Conservation (phyloP, 2,329 filamentous ascomycete genomes). For the Penicillium sp. region DNA sequence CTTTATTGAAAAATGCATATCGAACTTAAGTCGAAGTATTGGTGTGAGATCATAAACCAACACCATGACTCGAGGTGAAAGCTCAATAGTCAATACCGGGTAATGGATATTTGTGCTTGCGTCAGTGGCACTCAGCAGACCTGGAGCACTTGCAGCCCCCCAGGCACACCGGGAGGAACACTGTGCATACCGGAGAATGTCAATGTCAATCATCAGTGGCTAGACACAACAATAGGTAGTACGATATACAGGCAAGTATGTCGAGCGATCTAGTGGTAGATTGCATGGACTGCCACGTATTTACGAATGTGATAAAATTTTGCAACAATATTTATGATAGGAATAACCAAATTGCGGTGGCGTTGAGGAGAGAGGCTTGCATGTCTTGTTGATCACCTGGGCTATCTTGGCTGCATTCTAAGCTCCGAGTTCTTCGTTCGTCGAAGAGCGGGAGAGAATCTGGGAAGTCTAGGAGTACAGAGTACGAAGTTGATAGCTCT, state of each 20-base stretch:
- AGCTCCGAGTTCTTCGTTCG: not conserved
- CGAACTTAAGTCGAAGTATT: not conserved
- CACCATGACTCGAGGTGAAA: not conserved
- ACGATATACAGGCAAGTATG: slow-evolving; percentile 10
- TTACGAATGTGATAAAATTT: not conserved
- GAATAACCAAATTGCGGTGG: not conserved
- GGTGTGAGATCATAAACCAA: not conserved
- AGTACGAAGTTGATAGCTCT: slow-evolving; percentile 14
- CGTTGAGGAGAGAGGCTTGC: slow-evolving; percentile 8
- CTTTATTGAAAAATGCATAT: not conserved
- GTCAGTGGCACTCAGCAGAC: not conserved
- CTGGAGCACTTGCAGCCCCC: not conserved
- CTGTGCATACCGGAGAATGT: slow-evolving; percentile 7
- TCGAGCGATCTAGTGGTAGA: slow-evolving; percentile 5
- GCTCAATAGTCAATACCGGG: not conserved
- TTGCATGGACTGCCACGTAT: slow-evolving; percentile 1
- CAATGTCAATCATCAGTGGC: not conserved
- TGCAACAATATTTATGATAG: not conserved
- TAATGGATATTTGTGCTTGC: not conserved
- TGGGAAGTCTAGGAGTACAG: slow-evolving; percentile 14
- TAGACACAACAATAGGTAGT: not conserved
- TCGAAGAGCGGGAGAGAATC: slow-evolving; percentile 6
- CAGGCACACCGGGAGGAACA: not conserved
- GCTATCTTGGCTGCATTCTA: not conserved
- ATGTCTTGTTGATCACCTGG: slow-evolving; percentile 7